A percentile compares a stretch with the other conserved stretches of the same genome.
Conservation (phyloP, 495 filamentous ascomycete species). For the Penicillium silybi region DNA sequence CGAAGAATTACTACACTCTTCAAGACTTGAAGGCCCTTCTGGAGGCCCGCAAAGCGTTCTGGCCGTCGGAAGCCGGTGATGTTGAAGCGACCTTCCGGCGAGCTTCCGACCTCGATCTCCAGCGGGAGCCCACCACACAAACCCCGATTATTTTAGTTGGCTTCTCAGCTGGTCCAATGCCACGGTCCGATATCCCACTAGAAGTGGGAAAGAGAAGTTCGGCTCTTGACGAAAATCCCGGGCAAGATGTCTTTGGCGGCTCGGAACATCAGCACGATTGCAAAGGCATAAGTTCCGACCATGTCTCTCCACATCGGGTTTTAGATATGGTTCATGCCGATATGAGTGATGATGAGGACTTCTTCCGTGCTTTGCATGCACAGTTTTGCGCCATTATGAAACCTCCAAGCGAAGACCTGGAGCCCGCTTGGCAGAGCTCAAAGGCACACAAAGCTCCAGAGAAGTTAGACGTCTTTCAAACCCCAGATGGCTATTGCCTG, state of each 20-base stretch:
- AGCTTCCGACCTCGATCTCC: neutral
- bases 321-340: neutral
- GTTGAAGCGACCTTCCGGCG: neutral
- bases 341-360: constrained; percentile 1
- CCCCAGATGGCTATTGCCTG: neutral
- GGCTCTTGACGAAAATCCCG: neutral
- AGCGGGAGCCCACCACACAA: neutral
- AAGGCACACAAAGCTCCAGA: neutral
- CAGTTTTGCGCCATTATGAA: constrained; percentile 12
- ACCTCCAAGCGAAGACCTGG: neutral
- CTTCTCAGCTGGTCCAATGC: too few species aligned
- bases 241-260: neutral
- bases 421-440: neutral
- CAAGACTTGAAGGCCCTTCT: constrained; percentile 24
- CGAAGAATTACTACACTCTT: constrained; percentile 16
- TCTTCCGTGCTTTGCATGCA: constrained; percentile 14
- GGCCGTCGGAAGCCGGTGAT: constrained; percentile 1
- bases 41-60: constrained; percentile 13
- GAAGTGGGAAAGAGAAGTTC: neutral
- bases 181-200: neutral
- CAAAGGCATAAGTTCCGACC: neutral
- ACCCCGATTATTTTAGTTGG: neutral
- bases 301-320: neutral
- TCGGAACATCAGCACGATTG: neutral
- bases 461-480: neutral